phyloP scores from a whole-genome alignment of 2,329 filamentous ascomycete genomes.

The Monosporascus cannonballus region DNA sequence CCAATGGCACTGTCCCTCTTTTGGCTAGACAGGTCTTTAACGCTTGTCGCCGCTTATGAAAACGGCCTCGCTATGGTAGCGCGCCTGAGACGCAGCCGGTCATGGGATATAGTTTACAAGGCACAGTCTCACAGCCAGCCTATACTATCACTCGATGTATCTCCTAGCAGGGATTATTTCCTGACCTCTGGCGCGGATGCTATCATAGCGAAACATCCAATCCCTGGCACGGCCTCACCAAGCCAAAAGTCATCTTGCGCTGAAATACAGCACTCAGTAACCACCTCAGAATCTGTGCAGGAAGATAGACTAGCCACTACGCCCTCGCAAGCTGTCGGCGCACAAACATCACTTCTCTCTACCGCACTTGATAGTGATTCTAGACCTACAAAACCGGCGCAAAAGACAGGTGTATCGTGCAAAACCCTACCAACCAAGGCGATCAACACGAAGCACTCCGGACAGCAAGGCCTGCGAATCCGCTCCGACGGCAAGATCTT shows the following conservation, averaged over 20 bases:
- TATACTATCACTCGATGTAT: conserved; percentile 65
- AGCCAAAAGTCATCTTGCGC: conserved; percentile 9
- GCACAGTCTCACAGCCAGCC: conserved; percentile 71
- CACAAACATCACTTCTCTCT: conserved; percentile 22
- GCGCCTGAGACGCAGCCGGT: conserved; percentile 37
- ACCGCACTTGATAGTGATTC: conserved; percentile 18
- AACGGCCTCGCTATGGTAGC: conserved; percentile 70
- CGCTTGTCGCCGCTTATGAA: conserved; percentile 75
- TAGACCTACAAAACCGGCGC: conserved; percentile 8
- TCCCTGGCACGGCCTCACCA: conserved; percentile 34
- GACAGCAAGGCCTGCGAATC: conserved; percentile 75
- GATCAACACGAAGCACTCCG: conserved; percentile 77
- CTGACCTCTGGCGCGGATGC: conserved; percentile 81
- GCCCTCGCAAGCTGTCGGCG: background rate
- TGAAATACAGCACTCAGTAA: background rate
- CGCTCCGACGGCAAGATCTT: conserved; percentile 78
- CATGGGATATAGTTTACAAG: conserved; percentile 53
- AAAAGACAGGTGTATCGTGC: conserved; percentile 5
- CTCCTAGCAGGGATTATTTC: conserved; percentile 50
- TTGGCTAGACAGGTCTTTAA: conserved; percentile 42
- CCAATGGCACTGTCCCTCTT: conserved; percentile 74
- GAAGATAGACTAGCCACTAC: background rate
- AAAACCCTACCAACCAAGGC: conserved; percentile 49
- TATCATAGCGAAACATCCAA: conserved; percentile 67
- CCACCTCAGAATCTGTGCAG: background rate